Base-by-base conservation (phyloP, 306 rosid genomes). In the Pachyrhizus erosus region DNA sequence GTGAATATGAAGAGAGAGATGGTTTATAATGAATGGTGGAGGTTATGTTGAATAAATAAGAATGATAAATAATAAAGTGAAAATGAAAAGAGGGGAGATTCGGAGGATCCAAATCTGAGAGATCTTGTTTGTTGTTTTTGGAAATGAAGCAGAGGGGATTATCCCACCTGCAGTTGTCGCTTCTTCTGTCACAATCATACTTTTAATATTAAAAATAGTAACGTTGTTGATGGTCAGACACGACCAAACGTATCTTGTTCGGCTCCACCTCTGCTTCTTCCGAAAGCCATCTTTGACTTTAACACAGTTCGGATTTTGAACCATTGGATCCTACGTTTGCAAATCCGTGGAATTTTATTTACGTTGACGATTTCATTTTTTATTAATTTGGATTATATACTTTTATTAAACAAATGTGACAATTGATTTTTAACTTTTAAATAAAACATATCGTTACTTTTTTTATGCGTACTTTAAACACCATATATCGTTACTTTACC, bases 81-180 rank as follows among this genome's bases (percentile, higher is more conserved):
- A 55, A 82, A 51, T n/a, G 54, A 61, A 69, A 65, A 83, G 84
- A 79, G 54, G 18, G 4, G 74, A 61, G 83, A 83, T 92, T 91
- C 90, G 86, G 91, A 91, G 91, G 89, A 94, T 94, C 98, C 81
- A 88, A 85, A 90, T 88, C 82, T 85, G 81, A 55, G 88, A 91
- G 93, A 92, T 91, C 80, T 87, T 73, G 84, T 84, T 67, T 84
- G 87, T 84, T 58, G 64, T 74, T 54, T 43, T 11, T 70, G 8
- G 88, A 88, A 87, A 92, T 89, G 94, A 79, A 85, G 83, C 76
- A 80, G 79, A 75, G 81, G 70, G 80, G 89, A 87, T 87, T 84
- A 68, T 86, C 84, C 92, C 90, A 79, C 84, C 89, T 76, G 87
- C 88, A 75, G 73, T 87, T 90, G 90, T 92, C 92, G n/a, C 62